Evolutionary conservation across 345 rosid species (phyloP).

Genomic region (Eucalyptus polyanthemos): DNA sequence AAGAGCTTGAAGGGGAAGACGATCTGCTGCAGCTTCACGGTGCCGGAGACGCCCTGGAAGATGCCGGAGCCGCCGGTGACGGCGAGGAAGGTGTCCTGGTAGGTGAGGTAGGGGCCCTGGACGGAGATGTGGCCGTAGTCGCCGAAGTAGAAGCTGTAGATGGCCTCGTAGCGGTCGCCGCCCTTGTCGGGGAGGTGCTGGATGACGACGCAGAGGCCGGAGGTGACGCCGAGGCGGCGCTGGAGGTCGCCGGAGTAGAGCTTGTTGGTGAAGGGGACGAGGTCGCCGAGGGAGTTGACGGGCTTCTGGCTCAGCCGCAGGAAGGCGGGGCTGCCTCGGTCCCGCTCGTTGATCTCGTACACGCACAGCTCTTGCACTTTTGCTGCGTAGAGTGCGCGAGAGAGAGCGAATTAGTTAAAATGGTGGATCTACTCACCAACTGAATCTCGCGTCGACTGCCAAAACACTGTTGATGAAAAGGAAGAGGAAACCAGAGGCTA

Average conservation of each 20-base stretch:
- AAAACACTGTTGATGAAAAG: neutral
- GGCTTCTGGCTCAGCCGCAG: slow-evolving; percentile 26
- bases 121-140: slow-evolving; percentile 43
- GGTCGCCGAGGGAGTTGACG: slow-evolving; percentile 29
- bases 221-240: slow-evolving; percentile 35
- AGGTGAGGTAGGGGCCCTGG: slow-evolving; percentile 38
- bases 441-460: neutral
- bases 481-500: neutral
- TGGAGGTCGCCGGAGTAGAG: slow-evolving; percentile 40
- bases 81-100: slow-evolving; percentile 26
- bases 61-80: slow-evolving; percentile 46
- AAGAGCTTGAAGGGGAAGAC: slow-evolving; percentile 47
- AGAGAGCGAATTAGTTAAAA: neutral
- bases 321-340: slow-evolving; percentile 39
- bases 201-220: slow-evolving; percentile 38
- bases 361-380: slow-evolving; percentile 33
- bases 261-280: slow-evolving; percentile 44
- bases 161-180: slow-evolving; percentile 45
- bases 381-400: neutral
- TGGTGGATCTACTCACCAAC: neutral
- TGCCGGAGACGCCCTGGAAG: slow-evolving; percentile 39
- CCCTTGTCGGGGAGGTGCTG: slow-evolving; percentile 23
- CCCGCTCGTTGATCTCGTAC: slow-evolving; percentile 45
- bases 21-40: slow-evolving; percentile 36
- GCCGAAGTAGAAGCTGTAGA: slow-evolving; percentile 46